Percentiles rank a stretch among this genome's conserved stretches.
These are phyloP conservation scores for Peniophora sp. DNA, from an alignment of 1,284 basidiomycete genomes.

Conservation along the genomic window DNA sequence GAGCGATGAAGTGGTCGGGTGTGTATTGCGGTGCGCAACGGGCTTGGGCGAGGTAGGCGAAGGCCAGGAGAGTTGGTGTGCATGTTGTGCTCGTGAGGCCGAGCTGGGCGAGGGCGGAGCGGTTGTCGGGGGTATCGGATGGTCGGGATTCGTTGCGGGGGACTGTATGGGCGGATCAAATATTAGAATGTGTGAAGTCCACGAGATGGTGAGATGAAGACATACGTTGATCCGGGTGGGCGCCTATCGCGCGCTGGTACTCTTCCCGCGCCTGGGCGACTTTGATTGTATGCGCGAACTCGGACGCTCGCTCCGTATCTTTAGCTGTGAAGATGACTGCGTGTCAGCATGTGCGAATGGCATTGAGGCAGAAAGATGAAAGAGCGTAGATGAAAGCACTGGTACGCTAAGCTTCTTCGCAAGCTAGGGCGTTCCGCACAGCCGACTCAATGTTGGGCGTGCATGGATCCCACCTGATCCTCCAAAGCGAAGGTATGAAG, in stretches of 20 bases:
- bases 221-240: constrained; percentile 69
- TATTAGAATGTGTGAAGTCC: background rate
- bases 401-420: too few relatives aligned
- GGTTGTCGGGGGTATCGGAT: background rate
- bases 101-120: constrained; percentile 20
- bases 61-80: constrained; percentile 54
- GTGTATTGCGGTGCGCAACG: constrained; percentile 67
- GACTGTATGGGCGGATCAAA: background rate
- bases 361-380: too few relatives aligned
- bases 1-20: constrained; percentile 49
- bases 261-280: constrained; percentile 56
- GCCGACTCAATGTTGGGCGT: too few relatives aligned
- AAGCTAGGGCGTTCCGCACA: too few relatives aligned
- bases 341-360: too few relatives aligned
- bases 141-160: background rate
- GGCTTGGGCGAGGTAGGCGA: constrained; percentile 69
- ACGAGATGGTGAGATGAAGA: constrained; percentile 4
- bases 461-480: too few relatives aligned
- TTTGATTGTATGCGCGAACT: constrained; percentile 37
- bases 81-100: constrained; percentile 61
- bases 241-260: constrained; percentile 63
- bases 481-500: too few relatives aligned
- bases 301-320: constrained; percentile 4
- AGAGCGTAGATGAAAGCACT: too few relatives aligned
- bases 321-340: too few relatives aligned